Conservation (phyloP, 106 monocot species). For the Allium cepa region DNA sequence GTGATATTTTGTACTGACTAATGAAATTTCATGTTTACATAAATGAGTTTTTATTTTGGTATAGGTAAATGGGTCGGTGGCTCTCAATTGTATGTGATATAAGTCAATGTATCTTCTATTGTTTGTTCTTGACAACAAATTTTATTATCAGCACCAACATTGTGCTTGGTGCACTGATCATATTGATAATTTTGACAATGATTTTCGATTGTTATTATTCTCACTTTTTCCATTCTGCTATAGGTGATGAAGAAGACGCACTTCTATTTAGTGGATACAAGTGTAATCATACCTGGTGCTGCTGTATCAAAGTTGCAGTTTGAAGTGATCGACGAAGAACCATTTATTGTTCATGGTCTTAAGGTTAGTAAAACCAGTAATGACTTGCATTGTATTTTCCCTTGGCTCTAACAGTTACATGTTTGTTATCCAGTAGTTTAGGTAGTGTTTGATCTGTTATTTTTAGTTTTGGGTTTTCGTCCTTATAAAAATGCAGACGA, state of each 20-base stretch:
- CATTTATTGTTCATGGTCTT: conserved; percentile 64
- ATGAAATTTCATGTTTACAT: no score
- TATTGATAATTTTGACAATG: not conserved
- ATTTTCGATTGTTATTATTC: not conserved
- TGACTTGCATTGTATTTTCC: no score
- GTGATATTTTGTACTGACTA: no score
- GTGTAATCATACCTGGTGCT: conserved; percentile 83
- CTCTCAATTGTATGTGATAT: not conserved
- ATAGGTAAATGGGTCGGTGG: no score
- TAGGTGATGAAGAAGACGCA: conserved; percentile 98
- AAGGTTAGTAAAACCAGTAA: conserved; percentile 25
- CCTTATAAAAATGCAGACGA: no score
- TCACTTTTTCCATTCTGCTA: conserved; percentile 4
- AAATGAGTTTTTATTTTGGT: no score
- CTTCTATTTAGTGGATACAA: conserved; percentile 92
- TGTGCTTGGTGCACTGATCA: not conserved
- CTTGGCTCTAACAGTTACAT: no score
- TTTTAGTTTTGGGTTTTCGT: no score
- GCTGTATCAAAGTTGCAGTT: conserved; percentile 93
- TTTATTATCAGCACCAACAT: not conserved
- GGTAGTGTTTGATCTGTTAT: no score
- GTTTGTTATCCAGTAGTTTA: no score
- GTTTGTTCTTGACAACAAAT: not conserved
- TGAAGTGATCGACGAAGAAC: conserved; percentile 76
- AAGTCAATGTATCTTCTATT: not conserved